Percentiles rank a stretch among this genome's conserved stretches.
phyloP scores from a whole-genome alignment of 345 rosid species.

The Eucalyptus cloeziana region DNA sequence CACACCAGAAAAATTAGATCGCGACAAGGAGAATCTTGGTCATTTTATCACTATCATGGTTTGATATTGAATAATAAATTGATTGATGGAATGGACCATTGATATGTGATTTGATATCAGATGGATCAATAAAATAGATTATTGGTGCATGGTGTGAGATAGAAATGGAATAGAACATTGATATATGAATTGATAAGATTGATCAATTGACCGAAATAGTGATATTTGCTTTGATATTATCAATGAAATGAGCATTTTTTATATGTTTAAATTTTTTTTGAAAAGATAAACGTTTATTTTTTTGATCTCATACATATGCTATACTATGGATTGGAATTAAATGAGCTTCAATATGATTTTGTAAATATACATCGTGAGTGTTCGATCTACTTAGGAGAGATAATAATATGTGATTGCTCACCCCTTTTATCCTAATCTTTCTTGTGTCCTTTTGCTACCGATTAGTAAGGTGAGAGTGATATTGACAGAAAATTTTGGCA shows the following conservation, averaged over 20 bases:
- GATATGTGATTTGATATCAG: neutral
- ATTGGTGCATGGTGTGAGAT: accelerated
- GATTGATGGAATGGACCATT: neutral
- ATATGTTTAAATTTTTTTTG: neutral
- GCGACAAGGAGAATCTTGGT: too few species aligned
- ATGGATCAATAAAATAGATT: neutral
- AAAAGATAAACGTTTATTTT: accelerated
- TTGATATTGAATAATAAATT: too few species aligned
- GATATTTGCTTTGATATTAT: neutral
- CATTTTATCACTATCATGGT: too few species aligned
- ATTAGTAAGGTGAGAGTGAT: neutral
- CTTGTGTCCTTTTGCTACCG: neutral
- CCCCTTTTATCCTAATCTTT: neutral
- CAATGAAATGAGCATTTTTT: neutral
- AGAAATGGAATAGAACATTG: neutral
- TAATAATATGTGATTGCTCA: accelerated
- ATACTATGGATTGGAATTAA: neutral
- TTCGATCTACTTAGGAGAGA: accelerated
- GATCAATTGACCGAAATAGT: neutral
- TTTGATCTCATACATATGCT: neutral
- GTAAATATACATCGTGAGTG: neutral
- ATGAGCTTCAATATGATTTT: neutral
- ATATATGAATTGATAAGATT: accelerated
- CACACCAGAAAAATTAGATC: too few species aligned
- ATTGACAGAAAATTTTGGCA: too few species aligned